These are phyloP conservation scores for Anaeramoeba ignava DNA, from an alignment of 78 protist genomes.

Conservation along the genomic window DNA sequence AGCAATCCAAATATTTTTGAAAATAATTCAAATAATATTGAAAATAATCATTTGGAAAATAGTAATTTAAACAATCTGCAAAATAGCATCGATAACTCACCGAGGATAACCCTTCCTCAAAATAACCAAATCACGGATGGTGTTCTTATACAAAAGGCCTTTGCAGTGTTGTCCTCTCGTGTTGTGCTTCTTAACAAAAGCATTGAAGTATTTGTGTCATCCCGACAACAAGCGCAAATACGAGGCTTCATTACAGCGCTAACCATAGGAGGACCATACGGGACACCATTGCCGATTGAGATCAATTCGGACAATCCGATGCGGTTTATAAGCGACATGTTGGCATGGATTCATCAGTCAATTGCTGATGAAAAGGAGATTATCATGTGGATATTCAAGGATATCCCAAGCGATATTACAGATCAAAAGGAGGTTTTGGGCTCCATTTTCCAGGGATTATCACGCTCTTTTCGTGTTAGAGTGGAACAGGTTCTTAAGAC, in stretches of 20 bases:
- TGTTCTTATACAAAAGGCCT: neutral
- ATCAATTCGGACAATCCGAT: conserved; percentile 61
- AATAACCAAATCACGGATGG: neutral
- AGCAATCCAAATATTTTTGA: too few species aligned
- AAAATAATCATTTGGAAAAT: neutral
- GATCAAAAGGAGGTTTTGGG: too few species aligned
- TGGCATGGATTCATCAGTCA: conserved; percentile 65
- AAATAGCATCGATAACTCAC: neutral
- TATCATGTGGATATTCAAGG: neutral
- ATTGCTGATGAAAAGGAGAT: conserved; percentile 2
- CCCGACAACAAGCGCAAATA: neutral
- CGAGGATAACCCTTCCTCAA: neutral
- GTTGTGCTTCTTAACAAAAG: neutral
- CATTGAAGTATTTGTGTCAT: neutral
- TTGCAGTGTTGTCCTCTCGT: neutral
- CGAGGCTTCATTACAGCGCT: conserved; percentile 32
- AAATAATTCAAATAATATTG: too few species aligned
- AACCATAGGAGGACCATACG: conserved; percentile 53
- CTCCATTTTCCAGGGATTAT: too few species aligned
- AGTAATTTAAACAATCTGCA: neutral
- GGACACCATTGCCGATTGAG: conserved; percentile 56
- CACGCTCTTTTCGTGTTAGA: too few species aligned
- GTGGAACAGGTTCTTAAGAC: too few species aligned
- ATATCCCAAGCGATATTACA: too few species aligned
- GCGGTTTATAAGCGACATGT: conserved; percentile 60